Conservation (phyloP, 208 protist genomes). For the Dictyostelium gargantuum region DNA sequence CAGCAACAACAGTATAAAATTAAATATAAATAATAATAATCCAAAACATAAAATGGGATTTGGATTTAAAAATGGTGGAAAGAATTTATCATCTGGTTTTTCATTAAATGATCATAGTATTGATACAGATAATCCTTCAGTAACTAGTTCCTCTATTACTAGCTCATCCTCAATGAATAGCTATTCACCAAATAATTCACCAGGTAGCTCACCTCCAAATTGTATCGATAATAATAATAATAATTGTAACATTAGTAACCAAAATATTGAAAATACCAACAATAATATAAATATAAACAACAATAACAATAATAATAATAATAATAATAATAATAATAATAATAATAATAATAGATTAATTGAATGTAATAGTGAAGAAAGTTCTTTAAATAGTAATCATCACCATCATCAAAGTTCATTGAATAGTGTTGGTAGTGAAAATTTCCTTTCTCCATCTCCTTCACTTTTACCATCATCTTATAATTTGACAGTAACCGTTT, state of each 20-base stretch:
- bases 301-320: not conserved
- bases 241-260: not conserved
- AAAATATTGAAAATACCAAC: not conserved
- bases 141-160: not conserved
- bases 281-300: not conserved
- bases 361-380: not conserved
- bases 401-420: not conserved
- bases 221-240: not conserved
- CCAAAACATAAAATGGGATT: conserved; percentile 8
- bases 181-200: not conserved
- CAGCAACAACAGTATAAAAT: not conserved
- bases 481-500: conserved; percentile 6
- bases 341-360: not conserved
- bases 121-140: conserved; percentile 8
- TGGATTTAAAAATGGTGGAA: conserved; percentile 3
- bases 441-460: not conserved
- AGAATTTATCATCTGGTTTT: not conserved
- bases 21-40: not conserved
- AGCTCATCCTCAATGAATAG: not conserved
- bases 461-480: not conserved
- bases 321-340: not conserved
- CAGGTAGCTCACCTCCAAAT: not conserved
- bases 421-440: not conserved
- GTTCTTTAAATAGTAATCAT: not conserved
- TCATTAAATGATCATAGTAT: not conserved